phyloP scores from a whole-genome alignment of 2,329 filamentous ascomycete species.

The Sarocladiaceae sp. region DNA sequence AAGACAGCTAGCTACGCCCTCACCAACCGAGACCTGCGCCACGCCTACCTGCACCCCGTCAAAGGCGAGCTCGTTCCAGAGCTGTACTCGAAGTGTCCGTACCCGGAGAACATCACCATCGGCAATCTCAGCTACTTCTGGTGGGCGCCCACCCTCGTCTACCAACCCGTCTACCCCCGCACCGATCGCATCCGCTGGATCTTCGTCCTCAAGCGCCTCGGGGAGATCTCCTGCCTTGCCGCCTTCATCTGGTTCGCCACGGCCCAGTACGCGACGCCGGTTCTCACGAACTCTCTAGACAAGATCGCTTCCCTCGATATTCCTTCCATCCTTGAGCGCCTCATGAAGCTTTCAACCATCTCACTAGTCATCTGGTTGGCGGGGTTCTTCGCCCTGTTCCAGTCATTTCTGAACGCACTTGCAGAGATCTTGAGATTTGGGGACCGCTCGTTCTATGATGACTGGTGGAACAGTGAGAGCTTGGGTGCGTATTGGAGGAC shows the following conservation, averaged over 20 bases:
- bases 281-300: constrained; percentile 82
- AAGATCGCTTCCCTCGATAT: constrained; percentile 79
- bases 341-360: constrained; percentile 94
- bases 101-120: constrained; percentile 86
- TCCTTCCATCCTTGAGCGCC: constrained; percentile 74
- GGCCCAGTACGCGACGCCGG: constrained; percentile 88
- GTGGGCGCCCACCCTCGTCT: constrained; percentile 94
- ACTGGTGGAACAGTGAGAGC: constrained; percentile 95
- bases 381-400: constrained; percentile 94
- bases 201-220: constrained; percentile 77
- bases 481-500: constrained; percentile 87
- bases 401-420: constrained; percentile 83
- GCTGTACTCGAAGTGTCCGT: constrained; percentile 76
- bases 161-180: constrained; percentile 93
- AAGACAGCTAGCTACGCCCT: constrained; percentile 95
- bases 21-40: constrained; percentile 90
- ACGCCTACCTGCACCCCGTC: constrained; percentile 76
- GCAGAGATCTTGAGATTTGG: constrained; percentile 87
- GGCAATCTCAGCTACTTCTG: constrained; percentile 90
- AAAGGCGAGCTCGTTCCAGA: constrained; percentile 67
- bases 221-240: constrained; percentile 69
- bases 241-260: constrained; percentile 94
- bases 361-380: constrained; percentile 95
- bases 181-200: constrained; percentile 75
- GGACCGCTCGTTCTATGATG: constrained; percentile 89